These are phyloP conservation scores for Diplodia scrobiculata DNA, from an alignment of 2,329 filamentous ascomycete species.

Conservation along the genomic window DNA sequence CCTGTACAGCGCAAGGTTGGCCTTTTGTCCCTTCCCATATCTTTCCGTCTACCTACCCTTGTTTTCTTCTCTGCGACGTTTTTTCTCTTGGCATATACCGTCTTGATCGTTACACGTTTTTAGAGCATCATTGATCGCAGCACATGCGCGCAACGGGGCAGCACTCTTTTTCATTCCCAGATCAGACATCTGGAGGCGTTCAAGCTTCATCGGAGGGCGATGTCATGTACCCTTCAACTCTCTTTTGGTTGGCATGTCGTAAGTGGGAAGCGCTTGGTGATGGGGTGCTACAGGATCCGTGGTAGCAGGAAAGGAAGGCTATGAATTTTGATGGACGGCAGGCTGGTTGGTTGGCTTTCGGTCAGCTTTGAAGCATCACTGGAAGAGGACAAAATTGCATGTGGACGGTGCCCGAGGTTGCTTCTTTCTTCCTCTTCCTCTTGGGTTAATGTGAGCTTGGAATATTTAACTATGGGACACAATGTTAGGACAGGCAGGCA, in stretches of 20 bases:
- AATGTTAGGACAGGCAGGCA: background rate
- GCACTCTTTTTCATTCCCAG: background rate
- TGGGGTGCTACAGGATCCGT: background rate
- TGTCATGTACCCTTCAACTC: slow-evolving; percentile 6
- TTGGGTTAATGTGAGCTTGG: slow-evolving; percentile 8
- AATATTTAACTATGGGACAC: background rate
- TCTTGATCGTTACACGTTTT: background rate
- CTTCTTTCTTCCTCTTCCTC: background rate
- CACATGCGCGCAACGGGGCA: background rate
- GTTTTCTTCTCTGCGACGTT: background rate
- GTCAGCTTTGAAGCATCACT: background rate
- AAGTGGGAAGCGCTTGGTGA: background rate
- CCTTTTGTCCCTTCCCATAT: background rate
- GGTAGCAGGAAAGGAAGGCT: background rate
- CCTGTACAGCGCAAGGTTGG: slow-evolving; percentile 6
- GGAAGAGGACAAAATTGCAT: slow-evolving; percentile 21
- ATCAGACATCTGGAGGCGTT: background rate
- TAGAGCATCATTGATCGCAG: slow-evolving; percentile 4
- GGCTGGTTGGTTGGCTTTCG: background rate
- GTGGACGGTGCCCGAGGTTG: slow-evolving; percentile 4
- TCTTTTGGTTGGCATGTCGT: slow-evolving; percentile 1
- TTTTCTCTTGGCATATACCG: slow-evolving; percentile 10
- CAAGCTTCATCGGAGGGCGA: background rate
- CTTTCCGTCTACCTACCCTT: background rate
- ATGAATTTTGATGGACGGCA: slow-evolving; percentile 1